Evolutionary conservation across 1,284 basidiomycete species (phyloP), one percentile per base, ranked within the genome.

Genomic region (Sanguinoderma infundibulare): DNA sequence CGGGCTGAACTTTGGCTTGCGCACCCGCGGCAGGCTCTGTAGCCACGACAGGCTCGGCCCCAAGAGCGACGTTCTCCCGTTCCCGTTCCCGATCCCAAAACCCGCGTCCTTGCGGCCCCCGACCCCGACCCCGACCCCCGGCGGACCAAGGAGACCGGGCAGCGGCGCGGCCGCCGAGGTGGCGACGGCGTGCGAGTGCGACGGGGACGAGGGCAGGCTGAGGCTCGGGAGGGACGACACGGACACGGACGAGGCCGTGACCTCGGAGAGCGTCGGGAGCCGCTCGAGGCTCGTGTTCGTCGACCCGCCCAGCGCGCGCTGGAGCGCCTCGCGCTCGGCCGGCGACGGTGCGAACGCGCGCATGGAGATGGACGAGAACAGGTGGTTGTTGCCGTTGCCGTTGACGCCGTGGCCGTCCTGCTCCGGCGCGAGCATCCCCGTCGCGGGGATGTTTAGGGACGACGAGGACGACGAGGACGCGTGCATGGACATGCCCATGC

Each of bases 291-390:
- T 91, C 53, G 84, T 79, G 73, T 90, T 91, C 53, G 86, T 81
- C 59, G 86, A 86, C 35, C 87, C 84, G 42, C 87, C 86, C 15
- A 91, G 74, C 22, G 83, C 88, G 59, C 90, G 86, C 67, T 90
- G 86, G 44, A 94, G 80, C 53, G 82, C 91, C 75, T 91, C 87
- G 53, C 92, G 87, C 79, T 94, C 91, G 64, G 87, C 91, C 59
- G 87, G 89, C 61, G 90, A 92, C 44, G 91, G 91, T 35, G 90
- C 91, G 74, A 94, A 94, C 28, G 91, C 91, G 70, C 88, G 89
- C 66, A 91, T 74, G 32, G 72, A 71, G 59, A 76, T 65, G 44
- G 72, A 68, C 56, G 77, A 75, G 67, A 75, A 80, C 32, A 42
- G 38, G 36, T n/a, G n/a, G n/a, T n/a, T n/a, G n/a, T 39, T 26